These are phyloP conservation scores for Kazachstania psychrophila DNA, from an alignment of 805 yeast species.

Conservation along the genomic window DNA sequence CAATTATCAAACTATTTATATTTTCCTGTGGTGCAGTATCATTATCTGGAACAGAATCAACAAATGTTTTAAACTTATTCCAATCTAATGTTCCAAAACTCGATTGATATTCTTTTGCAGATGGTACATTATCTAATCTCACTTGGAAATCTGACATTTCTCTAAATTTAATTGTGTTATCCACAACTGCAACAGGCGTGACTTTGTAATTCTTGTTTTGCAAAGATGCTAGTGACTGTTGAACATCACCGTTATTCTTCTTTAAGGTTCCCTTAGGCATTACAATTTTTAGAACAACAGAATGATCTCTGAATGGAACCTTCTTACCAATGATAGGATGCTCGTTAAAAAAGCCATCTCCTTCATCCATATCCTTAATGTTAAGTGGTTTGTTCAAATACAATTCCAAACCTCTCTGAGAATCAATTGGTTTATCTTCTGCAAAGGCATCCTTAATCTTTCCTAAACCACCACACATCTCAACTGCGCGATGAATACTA, in stretches of 20 bases:
- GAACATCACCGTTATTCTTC: slow-evolving; percentile 34
- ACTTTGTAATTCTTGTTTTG: slow-evolving; percentile 35
- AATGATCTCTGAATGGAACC: slow-evolving; percentile 41
- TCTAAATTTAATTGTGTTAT: slow-evolving; percentile 65
- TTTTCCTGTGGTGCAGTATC: slow-evolving; percentile 33
- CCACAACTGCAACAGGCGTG: slow-evolving; percentile 58
- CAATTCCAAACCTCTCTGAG: slow-evolving; percentile 23
- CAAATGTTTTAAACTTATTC: slow-evolving; percentile 24
- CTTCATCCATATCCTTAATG: slow-evolving; percentile 32
- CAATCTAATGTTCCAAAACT: slow-evolving; percentile 27
- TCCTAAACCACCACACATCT: slow-evolving; percentile 57
- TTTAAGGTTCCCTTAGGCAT: slow-evolving; percentile 48
- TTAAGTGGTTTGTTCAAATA: slow-evolving; percentile 27
- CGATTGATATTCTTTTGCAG: slow-evolving; percentile 31
- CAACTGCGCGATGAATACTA: slow-evolving; percentile 52
- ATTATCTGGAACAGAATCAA: slow-evolving; percentile 30
- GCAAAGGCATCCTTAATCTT: slow-evolving; percentile 28
- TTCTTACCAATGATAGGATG: slow-evolving; percentile 55
- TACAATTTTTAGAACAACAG: slow-evolving; percentile 48
- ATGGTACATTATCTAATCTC: slow-evolving; percentile 46
- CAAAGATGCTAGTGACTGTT: slow-evolving; percentile 33
- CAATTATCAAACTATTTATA: slow-evolving; percentile 20
- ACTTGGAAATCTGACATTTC: slow-evolving; percentile 85
- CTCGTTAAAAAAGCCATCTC: slow-evolving; percentile 31
- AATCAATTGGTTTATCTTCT: slow-evolving; percentile 20